Evolutionary conservation across 2,329 filamentous ascomycete genomes (phyloP).

Genomic region (Fusarium protoensiforme): DNA sequence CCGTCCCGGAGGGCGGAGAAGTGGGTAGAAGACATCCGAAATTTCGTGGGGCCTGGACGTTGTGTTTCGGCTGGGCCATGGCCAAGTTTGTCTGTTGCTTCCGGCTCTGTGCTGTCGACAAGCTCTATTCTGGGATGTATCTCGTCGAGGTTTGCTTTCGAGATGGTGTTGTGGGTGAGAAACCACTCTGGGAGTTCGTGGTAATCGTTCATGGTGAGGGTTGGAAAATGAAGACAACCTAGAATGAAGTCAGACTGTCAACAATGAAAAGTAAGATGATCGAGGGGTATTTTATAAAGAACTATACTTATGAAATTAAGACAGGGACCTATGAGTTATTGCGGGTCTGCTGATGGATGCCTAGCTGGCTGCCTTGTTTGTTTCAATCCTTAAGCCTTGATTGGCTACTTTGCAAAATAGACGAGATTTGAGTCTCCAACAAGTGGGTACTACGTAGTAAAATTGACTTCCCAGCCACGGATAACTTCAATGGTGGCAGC

Average conservation of each 20-base stretch:
- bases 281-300: background rate
- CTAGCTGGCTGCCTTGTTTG: background rate
- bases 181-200: background rate
- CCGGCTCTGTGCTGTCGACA: background rate
- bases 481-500: too few relatives aligned
- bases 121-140: background rate
- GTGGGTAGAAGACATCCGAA: background rate
- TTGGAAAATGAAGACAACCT: background rate
- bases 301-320: background rate
- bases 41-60: rapidly evolving
- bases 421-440: background rate
- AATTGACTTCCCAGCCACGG: too few relatives aligned
- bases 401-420: background rate
- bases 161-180: background rate
- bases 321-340: background rate
- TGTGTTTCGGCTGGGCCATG: background rate
- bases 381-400: background rate
- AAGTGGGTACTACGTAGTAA: too few relatives aligned
- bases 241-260: background rate
- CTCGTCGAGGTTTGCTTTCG: background rate
- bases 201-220: background rate
- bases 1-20: background rate
- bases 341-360: background rate
- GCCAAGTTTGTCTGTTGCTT: background rate
- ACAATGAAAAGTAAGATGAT: background rate